Conservation (phyloP, 208 protist genomes). For the Acanthamoeba healyi region DNA sequence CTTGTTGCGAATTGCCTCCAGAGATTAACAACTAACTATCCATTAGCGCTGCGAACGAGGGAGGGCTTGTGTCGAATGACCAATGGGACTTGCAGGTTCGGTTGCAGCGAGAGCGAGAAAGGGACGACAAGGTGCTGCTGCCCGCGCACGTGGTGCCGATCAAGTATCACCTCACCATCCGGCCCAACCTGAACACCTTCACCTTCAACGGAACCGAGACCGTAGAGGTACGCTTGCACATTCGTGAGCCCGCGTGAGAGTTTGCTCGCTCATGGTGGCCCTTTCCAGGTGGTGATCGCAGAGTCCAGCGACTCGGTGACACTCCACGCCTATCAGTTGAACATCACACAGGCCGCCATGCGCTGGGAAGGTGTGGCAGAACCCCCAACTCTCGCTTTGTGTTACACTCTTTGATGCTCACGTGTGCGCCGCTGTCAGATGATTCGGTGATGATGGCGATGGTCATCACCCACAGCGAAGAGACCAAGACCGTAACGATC, state of each 20-base stretch:
- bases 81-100: background rate
- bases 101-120: slow-evolving; percentile 1
- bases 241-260: background rate
- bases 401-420: no score
- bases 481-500: slow-evolving; percentile 37
- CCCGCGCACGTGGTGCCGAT: slow-evolving; percentile 53
- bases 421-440: no score
- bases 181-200: slow-evolving; percentile 44
- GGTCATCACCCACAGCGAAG: slow-evolving; percentile 20
- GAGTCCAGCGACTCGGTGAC: background rate
- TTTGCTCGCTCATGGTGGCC: no score
- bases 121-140: slow-evolving; percentile 65
- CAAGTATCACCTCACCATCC: slow-evolving; percentile 57
- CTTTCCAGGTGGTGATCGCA: background rate
- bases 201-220: slow-evolving; percentile 63
- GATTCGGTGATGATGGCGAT: background rate
- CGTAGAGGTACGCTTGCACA: background rate
- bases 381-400: no score
- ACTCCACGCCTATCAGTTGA: slow-evolving; percentile 3
- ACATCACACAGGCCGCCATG: background rate
- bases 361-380: background rate
- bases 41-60: background rate
- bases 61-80: slow-evolving; percentile 7
- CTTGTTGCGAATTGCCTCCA: background rate
- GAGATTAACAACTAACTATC: background rate